Evolutionary conservation across 2,329 filamentous ascomycete species (phyloP).

Genomic region (Ceratocystis colombiana): DNA sequence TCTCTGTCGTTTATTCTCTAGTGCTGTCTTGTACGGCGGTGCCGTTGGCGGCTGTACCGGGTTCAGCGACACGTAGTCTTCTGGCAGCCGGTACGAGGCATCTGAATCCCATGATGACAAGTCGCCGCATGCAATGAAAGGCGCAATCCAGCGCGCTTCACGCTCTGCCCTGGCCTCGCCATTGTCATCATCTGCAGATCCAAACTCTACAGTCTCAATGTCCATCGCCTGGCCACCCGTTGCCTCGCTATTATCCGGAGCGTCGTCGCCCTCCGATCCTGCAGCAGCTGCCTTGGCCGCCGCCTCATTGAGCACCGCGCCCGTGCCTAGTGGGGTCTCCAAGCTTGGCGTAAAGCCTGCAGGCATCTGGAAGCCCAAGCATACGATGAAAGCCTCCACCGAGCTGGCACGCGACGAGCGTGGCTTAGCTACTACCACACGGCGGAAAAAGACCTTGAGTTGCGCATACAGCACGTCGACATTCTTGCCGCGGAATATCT

Average conservation of each 20-base stretch:
- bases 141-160: constrained; percentile 67
- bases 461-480: constrained; percentile 95
- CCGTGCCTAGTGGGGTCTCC: constrained; percentile 62
- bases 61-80: constrained; percentile 76
- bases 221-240: constrained; percentile 21
- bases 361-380: constrained; percentile 76
- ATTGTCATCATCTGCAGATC: constrained; percentile 26
- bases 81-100: constrained; percentile 81
- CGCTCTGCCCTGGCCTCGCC: constrained; percentile 27
- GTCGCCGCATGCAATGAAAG: constrained; percentile 95
- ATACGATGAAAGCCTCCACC: constrained; percentile 94
- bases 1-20: constrained; percentile 62
- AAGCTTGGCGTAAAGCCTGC: constrained; percentile 64
- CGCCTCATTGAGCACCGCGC: constrained; percentile 32
- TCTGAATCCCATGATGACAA: constrained; percentile 91
- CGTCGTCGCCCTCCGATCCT: constrained; percentile 37
- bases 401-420: constrained; percentile 90
- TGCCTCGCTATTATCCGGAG: constrained; percentile 13
- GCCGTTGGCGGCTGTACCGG: constrained; percentile 93
- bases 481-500: constrained; percentile 90
- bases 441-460: constrained; percentile 76
- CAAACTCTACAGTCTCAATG: constrained; percentile 28
- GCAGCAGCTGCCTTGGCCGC: constrained; percentile 32
- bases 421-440: constrained; percentile 85
- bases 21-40: constrained; percentile 82